Percentiles rank a stretch among this genome's conserved stretches.
Evolutionary conservation across 2,329 filamentous ascomycete species (phyloP).

Genomic region (Ambrosiella cleistominuta): DNA sequence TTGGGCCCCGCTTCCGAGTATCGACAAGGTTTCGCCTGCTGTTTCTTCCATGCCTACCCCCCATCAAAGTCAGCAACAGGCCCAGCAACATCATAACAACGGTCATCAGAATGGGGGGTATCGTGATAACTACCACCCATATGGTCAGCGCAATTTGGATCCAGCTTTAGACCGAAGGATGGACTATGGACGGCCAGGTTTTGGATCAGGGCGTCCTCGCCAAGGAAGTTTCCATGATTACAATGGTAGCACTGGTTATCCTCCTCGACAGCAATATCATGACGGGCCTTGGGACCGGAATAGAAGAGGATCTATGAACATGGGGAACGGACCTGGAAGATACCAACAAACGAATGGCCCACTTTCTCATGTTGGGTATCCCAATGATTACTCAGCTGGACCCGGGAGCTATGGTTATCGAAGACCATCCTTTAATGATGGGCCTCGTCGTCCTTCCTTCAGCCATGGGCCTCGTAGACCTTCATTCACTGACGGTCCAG

Average conservation of each 20-base stretch:
- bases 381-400: not conserved
- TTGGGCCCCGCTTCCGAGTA: constrained; percentile 72
- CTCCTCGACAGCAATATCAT: constrained; percentile 4
- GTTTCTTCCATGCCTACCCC: constrained; percentile 18
- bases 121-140: constrained; percentile 1
- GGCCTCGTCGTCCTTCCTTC: not conserved
- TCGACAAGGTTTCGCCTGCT: constrained; percentile 62
- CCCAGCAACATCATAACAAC: constrained; percentile 14
- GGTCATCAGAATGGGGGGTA: constrained; percentile 1
- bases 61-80: constrained; percentile 17
- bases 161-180: constrained; percentile 4
- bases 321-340: constrained; percentile 2
- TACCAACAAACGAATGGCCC: constrained; percentile 5
- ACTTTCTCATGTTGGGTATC: constrained; percentile 1
- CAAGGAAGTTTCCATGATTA: constrained; percentile 10
- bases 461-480: constrained; percentile 1
- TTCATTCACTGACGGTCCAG: not conserved
- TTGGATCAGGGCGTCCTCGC: constrained; percentile 5
- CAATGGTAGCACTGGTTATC: constrained; percentile 9
- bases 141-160: constrained; percentile 5
- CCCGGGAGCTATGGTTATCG: constrained; percentile 1
- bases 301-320: constrained; percentile 9
- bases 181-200: constrained; percentile 4
- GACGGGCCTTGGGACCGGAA: constrained; percentile 8
- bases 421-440: constrained; percentile 10